A percentile compares a stretch with the other conserved stretches of the same genome.
phyloP scores from a whole-genome alignment of 116 monocot genomes.

The Thalassia testudinum region DNA sequence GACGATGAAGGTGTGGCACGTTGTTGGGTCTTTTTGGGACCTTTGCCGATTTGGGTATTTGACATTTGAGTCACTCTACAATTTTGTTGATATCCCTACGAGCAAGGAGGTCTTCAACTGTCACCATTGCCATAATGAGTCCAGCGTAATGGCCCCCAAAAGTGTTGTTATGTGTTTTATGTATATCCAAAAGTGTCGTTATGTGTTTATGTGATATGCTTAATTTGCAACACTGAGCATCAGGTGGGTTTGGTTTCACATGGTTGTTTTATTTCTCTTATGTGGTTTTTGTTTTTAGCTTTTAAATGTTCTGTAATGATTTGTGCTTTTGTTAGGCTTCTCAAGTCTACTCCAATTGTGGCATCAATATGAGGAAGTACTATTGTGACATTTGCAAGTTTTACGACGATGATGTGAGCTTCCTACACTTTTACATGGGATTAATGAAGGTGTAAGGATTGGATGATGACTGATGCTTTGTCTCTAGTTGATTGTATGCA shows the following conservation, averaged over 20 bases:
- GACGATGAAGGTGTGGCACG: too few relatives aligned
- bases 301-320: neutral
- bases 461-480: too few relatives aligned
- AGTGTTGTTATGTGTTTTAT: too few relatives aligned
- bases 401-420: constrained; percentile 66
- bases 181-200: too few relatives aligned
- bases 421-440: too few relatives aligned
- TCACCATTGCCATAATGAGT: constrained; percentile 79
- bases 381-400: constrained; percentile 67
- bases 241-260: constrained; percentile 16
- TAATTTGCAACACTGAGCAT: constrained; percentile 62
- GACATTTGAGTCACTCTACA: too few relatives aligned
- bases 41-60: too few relatives aligned
- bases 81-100: too few relatives aligned
- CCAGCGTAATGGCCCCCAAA: constrained; percentile 34
- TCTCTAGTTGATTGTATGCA: constrained; percentile 8
- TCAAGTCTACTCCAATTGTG: constrained; percentile 67
- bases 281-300: too few relatives aligned
- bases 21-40: too few relatives aligned
- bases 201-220: constrained; percentile 51
- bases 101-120: constrained; percentile 57
- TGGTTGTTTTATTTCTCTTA: neutral
- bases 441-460: too few relatives aligned
- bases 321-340: constrained; percentile 27
- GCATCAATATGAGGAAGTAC: constrained; percentile 73